phyloP scores from a whole-genome alignment of 805 yeast genomes.

The Kuraishia floccosa region DNA sequence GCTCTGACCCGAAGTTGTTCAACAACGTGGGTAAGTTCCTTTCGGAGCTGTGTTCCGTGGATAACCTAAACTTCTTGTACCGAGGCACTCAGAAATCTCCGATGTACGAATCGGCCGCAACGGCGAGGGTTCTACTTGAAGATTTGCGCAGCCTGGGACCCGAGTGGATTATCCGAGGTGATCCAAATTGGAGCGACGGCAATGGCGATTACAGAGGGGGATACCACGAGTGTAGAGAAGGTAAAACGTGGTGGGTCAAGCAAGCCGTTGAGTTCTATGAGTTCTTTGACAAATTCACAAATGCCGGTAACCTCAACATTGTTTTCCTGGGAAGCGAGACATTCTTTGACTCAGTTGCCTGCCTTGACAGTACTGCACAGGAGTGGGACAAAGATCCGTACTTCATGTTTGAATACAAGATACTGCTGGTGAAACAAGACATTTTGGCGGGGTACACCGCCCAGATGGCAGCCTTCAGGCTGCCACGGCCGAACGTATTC shows the following conservation, averaged over 20 bases:
- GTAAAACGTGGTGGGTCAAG: conserved; percentile 29
- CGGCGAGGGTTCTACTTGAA: conserved; percentile 27
- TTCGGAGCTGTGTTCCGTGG: conserved; percentile 35
- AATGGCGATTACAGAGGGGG: conserved; percentile 13
- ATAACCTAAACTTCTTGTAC: conserved; percentile 32
- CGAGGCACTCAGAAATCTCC: conserved; percentile 23
- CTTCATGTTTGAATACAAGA: conserved; percentile 32
- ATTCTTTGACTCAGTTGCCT: conserved; percentile 3
- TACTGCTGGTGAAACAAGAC: conserved; percentile 1
- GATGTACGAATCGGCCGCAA: conserved; percentile 34
- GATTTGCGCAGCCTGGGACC: conserved; percentile 18
- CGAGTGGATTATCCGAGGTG: conserved; percentile 31
- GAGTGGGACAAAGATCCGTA: conserved; percentile 21
- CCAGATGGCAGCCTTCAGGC: conserved; percentile 2
- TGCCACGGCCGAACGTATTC: conserved; percentile 23
- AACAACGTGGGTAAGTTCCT: conserved; percentile 26
- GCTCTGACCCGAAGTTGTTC: conserved; percentile 3
- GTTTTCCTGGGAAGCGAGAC: conserved; percentile 19
- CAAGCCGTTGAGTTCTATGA: conserved; percentile 23
- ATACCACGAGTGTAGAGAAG: conserved; percentile 17
- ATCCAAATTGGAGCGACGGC: conserved; percentile 17
- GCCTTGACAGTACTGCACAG: background rate
- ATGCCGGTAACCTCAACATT: conserved; percentile 19
- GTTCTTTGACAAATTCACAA: conserved; percentile 19
- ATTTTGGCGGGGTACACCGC: background rate